Conservation (phyloP, 306 rosid genomes). For the Dryas alaskensis region DNA sequence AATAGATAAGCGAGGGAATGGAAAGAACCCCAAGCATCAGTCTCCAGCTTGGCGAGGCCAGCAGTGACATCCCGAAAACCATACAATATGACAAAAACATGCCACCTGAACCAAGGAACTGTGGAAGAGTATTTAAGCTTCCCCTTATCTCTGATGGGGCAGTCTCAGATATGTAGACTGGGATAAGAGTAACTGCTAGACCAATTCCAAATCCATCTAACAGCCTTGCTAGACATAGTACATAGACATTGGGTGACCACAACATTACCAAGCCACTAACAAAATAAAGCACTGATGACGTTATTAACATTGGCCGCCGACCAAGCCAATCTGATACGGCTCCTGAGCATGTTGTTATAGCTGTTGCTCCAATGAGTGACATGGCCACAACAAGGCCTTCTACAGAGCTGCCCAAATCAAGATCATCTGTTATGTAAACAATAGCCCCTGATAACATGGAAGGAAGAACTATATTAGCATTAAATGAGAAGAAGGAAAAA, state of each 20-base stretch:
- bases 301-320: constrained; percentile 67
- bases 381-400: constrained; percentile 91
- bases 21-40: constrained; percentile 77
- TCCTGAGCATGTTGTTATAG: constrained; percentile 69
- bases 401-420: constrained; percentile 37
- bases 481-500: not conserved
- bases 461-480: not conserved
- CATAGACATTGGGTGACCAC: constrained; percentile 78
- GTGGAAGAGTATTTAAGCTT: constrained; percentile 73
- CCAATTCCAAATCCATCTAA: constrained; percentile 87
- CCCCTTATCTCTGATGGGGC: constrained; percentile 92
- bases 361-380: constrained; percentile 77
- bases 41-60: constrained; percentile 63
- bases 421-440: constrained; percentile 61
- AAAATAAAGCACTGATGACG: constrained; percentile 63
- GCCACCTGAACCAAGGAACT: constrained; percentile 77
- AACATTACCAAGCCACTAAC: constrained; percentile 66
- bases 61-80: constrained; percentile 66
- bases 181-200: constrained; percentile 75
- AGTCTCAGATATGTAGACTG: constrained; percentile 74
- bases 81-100: constrained; percentile 75
- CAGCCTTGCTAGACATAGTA: constrained; percentile 59
- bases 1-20: constrained; percentile 58
- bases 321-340: constrained; percentile 62
- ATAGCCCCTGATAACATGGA: constrained; percentile 52